Evolutionary conservation across 495 filamentous ascomycete genomes (phyloP).

Genomic region (Tuber indicum): DNA sequence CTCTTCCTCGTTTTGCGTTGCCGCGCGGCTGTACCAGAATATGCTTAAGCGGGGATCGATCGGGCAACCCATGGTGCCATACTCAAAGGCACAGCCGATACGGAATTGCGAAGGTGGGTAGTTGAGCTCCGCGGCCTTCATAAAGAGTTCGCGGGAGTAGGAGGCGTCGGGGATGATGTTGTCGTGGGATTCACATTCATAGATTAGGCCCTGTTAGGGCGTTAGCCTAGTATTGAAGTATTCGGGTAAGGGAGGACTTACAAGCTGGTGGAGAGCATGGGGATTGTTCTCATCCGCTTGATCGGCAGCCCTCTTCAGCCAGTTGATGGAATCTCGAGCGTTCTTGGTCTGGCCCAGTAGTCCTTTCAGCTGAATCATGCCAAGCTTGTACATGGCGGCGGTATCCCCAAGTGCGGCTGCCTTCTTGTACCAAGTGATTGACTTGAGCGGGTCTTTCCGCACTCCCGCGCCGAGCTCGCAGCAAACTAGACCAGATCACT

Average conservation of each 20-base stretch:
- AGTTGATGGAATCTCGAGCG: slow-evolving; percentile 73
- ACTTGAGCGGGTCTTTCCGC: slow-evolving; percentile 79
- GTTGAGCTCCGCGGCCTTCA: slow-evolving; percentile 78
- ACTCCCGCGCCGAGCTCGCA: slow-evolving; percentile 97
- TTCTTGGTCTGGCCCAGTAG: slow-evolving; percentile 85
- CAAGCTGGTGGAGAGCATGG: slow-evolving; percentile 86
- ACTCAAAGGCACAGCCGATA: slow-evolving; percentile 81
- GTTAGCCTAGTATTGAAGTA: not conserved
- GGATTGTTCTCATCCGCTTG: slow-evolving; percentile 83
- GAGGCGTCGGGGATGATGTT: slow-evolving; percentile 69
- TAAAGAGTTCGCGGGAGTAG: slow-evolving; percentile 73
- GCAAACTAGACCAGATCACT: slow-evolving; percentile 54
- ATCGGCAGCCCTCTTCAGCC: slow-evolving; percentile 90
- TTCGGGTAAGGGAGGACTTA: slow-evolving; percentile 21
- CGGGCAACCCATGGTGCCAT: slow-evolving; percentile 71
- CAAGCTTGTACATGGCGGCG: slow-evolving; percentile 96
- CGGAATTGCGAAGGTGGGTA: slow-evolving; percentile 95
- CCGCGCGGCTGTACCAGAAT: slow-evolving; percentile 86
- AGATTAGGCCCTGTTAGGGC: slow-evolving; percentile 56
- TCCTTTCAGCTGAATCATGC: slow-evolving; percentile 78
- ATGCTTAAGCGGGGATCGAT: slow-evolving; percentile 79
- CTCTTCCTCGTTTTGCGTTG: slow-evolving; percentile 90
- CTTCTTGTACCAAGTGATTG: slow-evolving; percentile 95
- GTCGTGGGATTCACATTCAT: slow-evolving; percentile 64
- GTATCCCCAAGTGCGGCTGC: slow-evolving; percentile 83